Conservation (phyloP, 352 stramenopile species). For the Globisporangium camurandrum region DNA sequence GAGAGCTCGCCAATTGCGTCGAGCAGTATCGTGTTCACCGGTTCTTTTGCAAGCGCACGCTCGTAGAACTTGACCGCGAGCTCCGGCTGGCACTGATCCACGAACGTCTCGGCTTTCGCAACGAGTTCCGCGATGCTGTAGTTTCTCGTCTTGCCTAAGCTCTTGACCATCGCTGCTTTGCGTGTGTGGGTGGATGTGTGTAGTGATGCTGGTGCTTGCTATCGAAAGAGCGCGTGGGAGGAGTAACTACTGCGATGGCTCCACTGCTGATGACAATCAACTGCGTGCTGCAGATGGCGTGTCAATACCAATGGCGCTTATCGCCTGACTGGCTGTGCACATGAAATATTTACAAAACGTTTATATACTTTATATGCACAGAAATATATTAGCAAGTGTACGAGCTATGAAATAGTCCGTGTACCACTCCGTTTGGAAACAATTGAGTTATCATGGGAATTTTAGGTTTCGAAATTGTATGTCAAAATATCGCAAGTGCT, state of each 20-base stretch:
- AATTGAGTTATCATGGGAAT: too few relatives aligned
- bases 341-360: too few relatives aligned
- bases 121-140: conserved; percentile 69
- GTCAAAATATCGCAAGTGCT: not conserved
- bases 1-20: conserved; percentile 74
- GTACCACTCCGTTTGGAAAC: too few relatives aligned
- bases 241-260: too few relatives aligned
- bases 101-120: conserved; percentile 72
- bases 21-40: conserved; percentile 58
- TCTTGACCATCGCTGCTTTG: conserved; percentile 22
- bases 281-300: too few relatives aligned
- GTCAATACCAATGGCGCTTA: too few relatives aligned
- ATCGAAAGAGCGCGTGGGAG: too few relatives aligned
- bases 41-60: conserved; percentile 64
- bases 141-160: conserved; percentile 17
- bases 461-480: not conserved
- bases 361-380: too few relatives aligned
- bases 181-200: not conserved
- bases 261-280: too few relatives aligned
- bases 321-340: too few relatives aligned
- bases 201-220: conserved; percentile 4
- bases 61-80: conserved; percentile 82
- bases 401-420: too few relatives aligned
- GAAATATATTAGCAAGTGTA: too few relatives aligned
- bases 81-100: conserved; percentile 82